A percentile compares a stretch with the other conserved stretches of the same genome.
Evolutionary conservation across 1,139 yeast species (phyloP).

Genomic region (Blastobotrys indianensis): DNA sequence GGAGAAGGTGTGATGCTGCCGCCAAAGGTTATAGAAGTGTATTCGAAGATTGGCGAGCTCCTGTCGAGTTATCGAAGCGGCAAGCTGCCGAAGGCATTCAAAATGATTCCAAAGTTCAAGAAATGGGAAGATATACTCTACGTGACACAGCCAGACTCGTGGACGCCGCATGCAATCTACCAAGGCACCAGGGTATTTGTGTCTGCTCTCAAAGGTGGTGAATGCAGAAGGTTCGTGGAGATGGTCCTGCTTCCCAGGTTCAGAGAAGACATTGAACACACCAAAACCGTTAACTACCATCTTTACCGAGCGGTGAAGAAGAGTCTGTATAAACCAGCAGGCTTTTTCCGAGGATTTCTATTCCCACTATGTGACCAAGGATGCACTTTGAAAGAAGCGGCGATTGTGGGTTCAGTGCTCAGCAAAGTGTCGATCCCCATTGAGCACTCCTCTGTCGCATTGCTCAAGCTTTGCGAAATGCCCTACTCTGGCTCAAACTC

Average conservation of each 20-base stretch:
- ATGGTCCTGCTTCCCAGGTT: slow-evolving; percentile 76
- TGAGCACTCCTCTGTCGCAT: slow-evolving; percentile 92
- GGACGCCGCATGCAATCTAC: slow-evolving; percentile 97
- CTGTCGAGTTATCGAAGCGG: slow-evolving; percentile 93
- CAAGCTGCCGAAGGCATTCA: slow-evolving; percentile 88
- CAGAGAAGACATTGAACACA: slow-evolving; percentile 73
- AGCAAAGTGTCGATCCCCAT: slow-evolving; percentile 90
- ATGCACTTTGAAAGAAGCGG: slow-evolving; percentile 91
- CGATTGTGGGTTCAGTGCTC: slow-evolving; percentile 88
- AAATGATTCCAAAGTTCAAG: slow-evolving; percentile 83
- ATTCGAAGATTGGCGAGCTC: slow-evolving; percentile 83
- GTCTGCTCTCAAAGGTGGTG: slow-evolving; percentile 78
- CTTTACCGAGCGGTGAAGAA: slow-evolving; percentile 87
- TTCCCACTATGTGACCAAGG: slow-evolving; percentile 68
- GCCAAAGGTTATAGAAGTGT: slow-evolving; percentile 92
- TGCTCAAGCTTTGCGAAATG: slow-evolving; percentile 74
- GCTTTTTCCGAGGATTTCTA: slow-evolving; percentile 92
- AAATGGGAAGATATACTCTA: slow-evolving; percentile 95
- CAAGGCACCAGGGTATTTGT: slow-evolving; percentile 94
- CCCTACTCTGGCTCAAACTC: slow-evolving; percentile 77
- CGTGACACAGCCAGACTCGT: slow-evolving; percentile 83
- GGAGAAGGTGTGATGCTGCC: slow-evolving; percentile 70
- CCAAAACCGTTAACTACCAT: slow-evolving; percentile 68
- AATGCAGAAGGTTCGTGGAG: slow-evolving; percentile 80
- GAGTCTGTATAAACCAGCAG: slow-evolving; percentile 92